Base-by-base conservation (phyloP, 2,329 filamentous ascomycete species). In the Ophiostoma ips region DNA sequence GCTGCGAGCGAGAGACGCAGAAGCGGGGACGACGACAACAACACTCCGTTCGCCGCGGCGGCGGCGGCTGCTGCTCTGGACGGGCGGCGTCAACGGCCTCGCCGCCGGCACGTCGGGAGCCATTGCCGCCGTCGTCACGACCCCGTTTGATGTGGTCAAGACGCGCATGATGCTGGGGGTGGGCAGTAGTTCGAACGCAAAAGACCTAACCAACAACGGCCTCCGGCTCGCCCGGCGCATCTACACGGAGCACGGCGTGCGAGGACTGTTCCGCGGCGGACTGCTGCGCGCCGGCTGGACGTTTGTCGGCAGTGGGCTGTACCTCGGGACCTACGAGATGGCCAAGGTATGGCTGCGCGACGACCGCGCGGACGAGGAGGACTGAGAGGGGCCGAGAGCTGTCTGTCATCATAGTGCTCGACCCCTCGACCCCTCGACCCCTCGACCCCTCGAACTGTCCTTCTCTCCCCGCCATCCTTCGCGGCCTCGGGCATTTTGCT, bases 141-240 rank as follows among this genome's bases (percentile, higher is more conserved):
- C 88, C 47, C 89, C 89, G 0, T 79, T 88, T 50, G 89, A 95
- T 64, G 87, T 94, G 10, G 76, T 95, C 21, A 94, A 95, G 70
- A 94, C 88, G 55, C 70, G 86, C 46, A 84, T 94, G 66, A 95
- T 94, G 88, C 70, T 95, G 24, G 72, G 75, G 30, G 79, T 79
- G 1, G 71, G 68, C 13, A 62, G 67, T 19, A 59, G n/a, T n/a
- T n/a, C n/a, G n/a, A 55, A 47, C 36, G 33, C 53, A 13, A 5
- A 24, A 11, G 15, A n/a, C n/a, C n/a, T n/a, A n/a, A n/a, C n/a
- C n/a, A 46, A 19, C 62, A 66, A 73, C 34, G 71, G 76, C 9
- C 67, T 81, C 56, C 68, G 70, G 40, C 77, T 92, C 47, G 78
- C 81, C 5, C 72, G 69, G 55, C 72, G 83, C 55, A 75, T 95